Evolutionary conservation across 352 stramenopile genomes (phyloP).

Genomic region (Elongisporangium anandrum): DNA sequence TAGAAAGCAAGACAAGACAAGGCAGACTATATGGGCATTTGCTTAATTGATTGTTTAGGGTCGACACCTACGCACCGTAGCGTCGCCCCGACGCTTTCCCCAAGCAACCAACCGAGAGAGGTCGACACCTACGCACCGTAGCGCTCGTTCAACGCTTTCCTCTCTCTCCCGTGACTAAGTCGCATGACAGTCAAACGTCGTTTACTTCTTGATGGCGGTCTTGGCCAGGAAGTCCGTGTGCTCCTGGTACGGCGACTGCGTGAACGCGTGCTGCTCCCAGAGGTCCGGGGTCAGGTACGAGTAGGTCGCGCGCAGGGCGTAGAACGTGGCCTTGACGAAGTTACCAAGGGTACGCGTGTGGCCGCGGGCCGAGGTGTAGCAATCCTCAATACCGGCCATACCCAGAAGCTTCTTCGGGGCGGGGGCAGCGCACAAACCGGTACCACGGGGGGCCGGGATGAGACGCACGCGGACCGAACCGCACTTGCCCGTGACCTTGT

Average conservation of each 20-base stretch:
- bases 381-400: slow-evolving; percentile 99
- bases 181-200: not conserved
- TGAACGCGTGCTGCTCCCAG: slow-evolving; percentile 96
- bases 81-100: slow-evolving; percentile 82
- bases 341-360: slow-evolving; percentile 99
- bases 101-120: slow-evolving; percentile 50
- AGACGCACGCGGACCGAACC: slow-evolving; percentile 98
- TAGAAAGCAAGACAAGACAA: slow-evolving; percentile 1
- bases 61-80: slow-evolving; percentile 92
- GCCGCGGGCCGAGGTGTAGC: slow-evolving; percentile 94
- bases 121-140: slow-evolving; percentile 90
- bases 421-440: slow-evolving; percentile 97
- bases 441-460: slow-evolving; percentile 99
- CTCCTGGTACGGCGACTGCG: slow-evolving; percentile 96
- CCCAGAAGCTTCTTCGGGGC: slow-evolving; percentile 98
- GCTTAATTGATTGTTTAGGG: slow-evolving; percentile 39
- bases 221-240: slow-evolving; percentile 99
- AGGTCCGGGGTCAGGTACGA: slow-evolving; percentile 98
- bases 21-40: slow-evolving; percentile 2
- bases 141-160: slow-evolving; percentile 85
- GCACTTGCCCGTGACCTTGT: slow-evolving; percentile 99
- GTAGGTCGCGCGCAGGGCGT: slow-evolving; percentile 97
- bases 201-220: slow-evolving; percentile 91
- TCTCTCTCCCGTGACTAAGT: slow-evolving; percentile 17
- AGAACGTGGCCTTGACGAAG: slow-evolving; percentile 99